Evolutionary conservation across 2,329 filamentous ascomycete species (phyloP).

Genomic region (Fusarium penzigii): DNA sequence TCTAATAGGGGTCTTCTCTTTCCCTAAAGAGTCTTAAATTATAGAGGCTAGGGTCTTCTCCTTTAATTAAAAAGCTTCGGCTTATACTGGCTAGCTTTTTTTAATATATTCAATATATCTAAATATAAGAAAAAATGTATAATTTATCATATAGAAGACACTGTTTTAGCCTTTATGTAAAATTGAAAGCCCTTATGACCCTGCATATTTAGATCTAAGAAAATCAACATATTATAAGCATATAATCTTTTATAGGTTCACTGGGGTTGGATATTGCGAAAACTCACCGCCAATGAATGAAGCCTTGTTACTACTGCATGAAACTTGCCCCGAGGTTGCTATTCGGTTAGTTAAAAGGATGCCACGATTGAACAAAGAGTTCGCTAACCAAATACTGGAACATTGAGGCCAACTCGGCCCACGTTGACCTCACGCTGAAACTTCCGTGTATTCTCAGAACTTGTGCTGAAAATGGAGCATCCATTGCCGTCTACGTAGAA

Average conservation of each 20-base stretch:
- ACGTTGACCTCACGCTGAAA: constrained; percentile 26
- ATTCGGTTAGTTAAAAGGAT: not conserved
- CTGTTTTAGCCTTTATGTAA: constrained; percentile 25
- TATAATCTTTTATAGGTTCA: no score
- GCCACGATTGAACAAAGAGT: no score
- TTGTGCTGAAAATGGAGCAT: constrained; percentile 24
- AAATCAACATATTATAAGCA: no score
- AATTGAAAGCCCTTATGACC: constrained; percentile 10
- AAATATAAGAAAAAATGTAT: no score
- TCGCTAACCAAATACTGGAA: constrained; percentile 22
- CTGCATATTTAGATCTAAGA: not conserved
- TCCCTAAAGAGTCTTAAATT: no score
- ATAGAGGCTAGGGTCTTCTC: no score
- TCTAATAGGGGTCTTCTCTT: no score
- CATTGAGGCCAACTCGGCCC: constrained; percentile 29
- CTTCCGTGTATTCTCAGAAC: constrained; percentile 10
- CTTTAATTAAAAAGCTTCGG: no score
- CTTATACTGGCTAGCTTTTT: no score
- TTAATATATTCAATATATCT: no score
- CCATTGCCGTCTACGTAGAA: constrained; percentile 23
- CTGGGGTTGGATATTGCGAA: no score
- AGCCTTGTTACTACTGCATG: constrained; percentile 26
- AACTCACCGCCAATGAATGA: constrained; percentile 27
- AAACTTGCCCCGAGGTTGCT: constrained; percentile 19
- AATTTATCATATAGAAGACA: constrained; percentile 15